A percentile compares a stretch with the other conserved stretches of the same genome.
Conservation (phyloP, 1,284 basidiomycete genomes). For the Meira nashicola region DNA sequence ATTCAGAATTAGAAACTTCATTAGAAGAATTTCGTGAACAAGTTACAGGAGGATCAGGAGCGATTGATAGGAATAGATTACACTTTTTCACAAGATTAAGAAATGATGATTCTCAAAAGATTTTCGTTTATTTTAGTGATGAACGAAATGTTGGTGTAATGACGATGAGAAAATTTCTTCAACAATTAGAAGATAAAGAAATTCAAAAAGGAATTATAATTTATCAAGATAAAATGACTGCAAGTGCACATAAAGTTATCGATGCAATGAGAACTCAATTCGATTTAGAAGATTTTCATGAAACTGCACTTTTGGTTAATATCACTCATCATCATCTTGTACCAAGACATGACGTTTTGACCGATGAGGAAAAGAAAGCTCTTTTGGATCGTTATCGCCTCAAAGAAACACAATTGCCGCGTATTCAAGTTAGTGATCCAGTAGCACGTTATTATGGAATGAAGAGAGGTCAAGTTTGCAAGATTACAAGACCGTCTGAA, state of each 20-base stretch:
- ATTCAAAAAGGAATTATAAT: conserved; percentile 91
- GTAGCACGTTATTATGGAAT: conserved; percentile 97
- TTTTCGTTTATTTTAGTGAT: conserved; percentile 80
- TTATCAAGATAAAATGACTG: conserved; percentile 92
- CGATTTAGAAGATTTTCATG: conserved; percentile 90
- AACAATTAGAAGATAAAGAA: conserved; percentile 59
- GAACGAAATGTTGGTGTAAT: conserved; percentile 50
- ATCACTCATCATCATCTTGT: conserved; percentile 90
- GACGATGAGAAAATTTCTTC: conserved; percentile 51
- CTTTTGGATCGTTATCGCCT: conserved; percentile 89
- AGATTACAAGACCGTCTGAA: conserved; percentile 91
- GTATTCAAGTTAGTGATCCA: conserved; percentile 91
- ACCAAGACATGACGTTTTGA: conserved; percentile 84
- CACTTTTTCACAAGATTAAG: conserved; percentile 46
- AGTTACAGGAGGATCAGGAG: conserved; percentile 56
- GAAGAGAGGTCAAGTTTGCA: conserved; percentile 90
- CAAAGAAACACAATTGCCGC: conserved; percentile 94
- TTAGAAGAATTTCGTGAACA: conserved; percentile 64
- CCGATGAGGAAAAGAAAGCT: conserved; percentile 76
- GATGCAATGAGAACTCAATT: conserved; percentile 63
- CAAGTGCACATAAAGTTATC: conserved; percentile 76
- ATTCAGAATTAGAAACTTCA: conserved; percentile 84
- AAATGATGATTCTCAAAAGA: conserved; percentile 64
- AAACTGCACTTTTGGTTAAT: conserved; percentile 92
- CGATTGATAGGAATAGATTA: conserved; percentile 43